phyloP scores from a whole-genome alignment of 2,329 filamentous ascomycete genomes.

The Grosmannia serpens region DNA sequence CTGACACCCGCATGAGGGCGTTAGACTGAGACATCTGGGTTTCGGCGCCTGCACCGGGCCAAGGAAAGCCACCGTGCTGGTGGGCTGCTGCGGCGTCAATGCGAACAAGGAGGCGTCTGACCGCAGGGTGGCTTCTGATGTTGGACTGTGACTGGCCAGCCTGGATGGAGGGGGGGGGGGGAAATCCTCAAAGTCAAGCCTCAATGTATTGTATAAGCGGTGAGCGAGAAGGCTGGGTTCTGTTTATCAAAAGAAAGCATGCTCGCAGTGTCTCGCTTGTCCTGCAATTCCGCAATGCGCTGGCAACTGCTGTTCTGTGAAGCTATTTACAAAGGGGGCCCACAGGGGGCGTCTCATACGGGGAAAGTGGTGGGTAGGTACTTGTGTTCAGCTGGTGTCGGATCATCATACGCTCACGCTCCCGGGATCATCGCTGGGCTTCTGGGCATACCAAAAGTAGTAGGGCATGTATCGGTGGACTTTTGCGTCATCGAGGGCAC shows the following conservation, averaged over 20 bases:
- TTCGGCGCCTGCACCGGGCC: not conserved
- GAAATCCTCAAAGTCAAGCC: not conserved
- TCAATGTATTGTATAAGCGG: not conserved
- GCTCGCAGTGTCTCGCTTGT: not conserved
- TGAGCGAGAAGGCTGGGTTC: not conserved
- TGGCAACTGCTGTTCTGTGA: not conserved
- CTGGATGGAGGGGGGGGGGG: not conserved
- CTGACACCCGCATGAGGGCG: not conserved
- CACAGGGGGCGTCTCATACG: not conserved
- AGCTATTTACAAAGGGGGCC: not conserved
- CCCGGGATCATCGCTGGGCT: conserved; percentile 12
- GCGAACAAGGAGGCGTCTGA: not conserved
- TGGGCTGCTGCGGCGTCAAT: not conserved
- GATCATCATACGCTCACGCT: not conserved
- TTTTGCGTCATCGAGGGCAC: conserved; percentile 22
- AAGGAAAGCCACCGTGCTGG: not conserved
- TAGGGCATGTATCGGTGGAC: conserved; percentile 29
- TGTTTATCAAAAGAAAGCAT: not conserved
- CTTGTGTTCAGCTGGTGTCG: no score
- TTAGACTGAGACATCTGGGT: not conserved
- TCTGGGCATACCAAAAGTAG: conserved; percentile 28
- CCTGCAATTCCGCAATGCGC: not conserved
- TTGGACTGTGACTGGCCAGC: not conserved
- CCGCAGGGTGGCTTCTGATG: not conserved
- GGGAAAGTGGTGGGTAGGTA: no score